Base-by-base conservation (phyloP, 768 basidiomycete genomes). In the Psilocybe sp. region DNA sequence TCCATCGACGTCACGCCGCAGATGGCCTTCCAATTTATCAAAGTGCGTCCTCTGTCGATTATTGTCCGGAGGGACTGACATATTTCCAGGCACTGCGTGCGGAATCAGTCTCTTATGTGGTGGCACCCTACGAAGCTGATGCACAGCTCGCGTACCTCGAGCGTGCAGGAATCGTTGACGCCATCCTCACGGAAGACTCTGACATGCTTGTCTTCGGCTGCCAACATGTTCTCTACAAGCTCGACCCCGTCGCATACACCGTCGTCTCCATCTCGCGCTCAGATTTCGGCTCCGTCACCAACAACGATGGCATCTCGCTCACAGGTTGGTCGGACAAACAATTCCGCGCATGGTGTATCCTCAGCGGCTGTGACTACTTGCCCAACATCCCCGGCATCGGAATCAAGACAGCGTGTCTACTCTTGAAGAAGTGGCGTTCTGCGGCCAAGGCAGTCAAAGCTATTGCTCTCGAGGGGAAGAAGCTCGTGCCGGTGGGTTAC, bases 181-280 rank as follows among this genome's bases (percentile, higher is more conserved):
- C 85, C 2, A 87, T 99, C 65, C 80, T 99, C 57, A 98, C 97
- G 1, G 97, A 99, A 69, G 97, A 98, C 69, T 98, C 95, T 0
- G 97, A 99, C 67, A 76, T 99, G 23, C 85, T 98, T 51, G 95
- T 99, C 42, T 98, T 97, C 62, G 97, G 96, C n/a, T 96, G 93
- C 69, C 79, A 79, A 57, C 85, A 80, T 46, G 93, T 97, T 10
- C 79, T 97, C n/a, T 92, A 91, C 78, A 98, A 98, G 68, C 76
- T 98, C 23, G 95, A 98, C 67, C 61, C 75, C 2, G 74, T 78
- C 49, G 76, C 80, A 32, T 76, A 69, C 47, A 84, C 83, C n/a
- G 80, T 88, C 53, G 74, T 79, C 11, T 80, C 76, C 44, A 84
- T 92, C 57, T 80, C 79, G 13, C 80, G 86, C 28, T 68, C 70